These are phyloP conservation scores for Pugionium dolabratum DNA, from an alignment of 345 rosid species.

Conservation along the genomic window DNA sequence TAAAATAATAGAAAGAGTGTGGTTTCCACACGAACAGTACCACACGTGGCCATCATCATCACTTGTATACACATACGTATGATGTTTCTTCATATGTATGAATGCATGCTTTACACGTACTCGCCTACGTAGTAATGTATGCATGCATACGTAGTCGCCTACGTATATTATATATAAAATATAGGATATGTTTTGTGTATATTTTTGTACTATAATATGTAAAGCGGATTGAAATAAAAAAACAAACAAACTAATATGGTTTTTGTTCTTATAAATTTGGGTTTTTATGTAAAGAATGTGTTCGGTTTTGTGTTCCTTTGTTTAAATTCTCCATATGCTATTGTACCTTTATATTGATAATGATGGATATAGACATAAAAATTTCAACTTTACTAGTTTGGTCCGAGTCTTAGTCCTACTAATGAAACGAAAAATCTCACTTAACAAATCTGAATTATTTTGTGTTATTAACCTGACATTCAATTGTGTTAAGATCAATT, in stretches of 20 bases:
- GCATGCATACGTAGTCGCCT: conserved; percentile 43
- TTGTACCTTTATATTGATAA: conserved; percentile 5
- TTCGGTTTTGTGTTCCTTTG: neutral
- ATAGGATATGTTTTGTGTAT: neutral
- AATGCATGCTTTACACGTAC: too few relatives aligned
- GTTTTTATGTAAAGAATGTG: too few relatives aligned
- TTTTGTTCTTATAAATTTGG: neutral
- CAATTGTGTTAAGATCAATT: neutral
- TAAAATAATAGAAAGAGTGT: conserved; percentile 31
- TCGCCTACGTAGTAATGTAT: conserved; percentile 1
- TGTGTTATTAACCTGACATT: neutral
- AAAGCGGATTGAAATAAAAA: neutral
- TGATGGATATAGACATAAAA: conserved; percentile 13
- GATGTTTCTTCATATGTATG: conserved; percentile 7
- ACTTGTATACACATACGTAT: conserved; percentile 30
- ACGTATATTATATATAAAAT: conserved; percentile 6
- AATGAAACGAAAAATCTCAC: conserved; percentile 8
- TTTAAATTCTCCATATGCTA: neutral
- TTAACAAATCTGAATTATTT: neutral
- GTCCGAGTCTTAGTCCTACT: neutral
- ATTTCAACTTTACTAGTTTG: conserved; percentile 13
- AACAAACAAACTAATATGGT: neutral
- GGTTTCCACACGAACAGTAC: conserved; percentile 45
- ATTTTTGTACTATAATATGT: too few relatives aligned
- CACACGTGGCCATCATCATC: conserved; percentile 32